Base-by-base conservation (phyloP, 2,329 filamentous ascomycete genomes). In the Hypocrella siamensis region DNA sequence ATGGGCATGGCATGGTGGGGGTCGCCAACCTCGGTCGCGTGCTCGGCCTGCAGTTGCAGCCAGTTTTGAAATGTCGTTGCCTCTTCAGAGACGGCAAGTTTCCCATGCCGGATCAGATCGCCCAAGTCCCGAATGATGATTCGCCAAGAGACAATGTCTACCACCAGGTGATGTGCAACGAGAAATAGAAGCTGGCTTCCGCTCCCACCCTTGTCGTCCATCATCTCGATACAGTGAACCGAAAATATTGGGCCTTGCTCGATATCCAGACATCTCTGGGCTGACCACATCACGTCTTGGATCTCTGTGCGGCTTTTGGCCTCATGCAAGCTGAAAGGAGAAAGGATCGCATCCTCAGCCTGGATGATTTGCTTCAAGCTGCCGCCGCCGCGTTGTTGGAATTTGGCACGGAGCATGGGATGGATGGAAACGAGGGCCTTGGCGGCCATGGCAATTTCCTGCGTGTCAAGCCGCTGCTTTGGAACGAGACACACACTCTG, bases 81-180 rank as follows among this genome's bases (percentile, higher is more conserved):
- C n/a, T n/a, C n/a, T n/a, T n/a, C n/a, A 26, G 25, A 10, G 3
- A 6, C 6, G 14, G 19, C 19, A 19, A 27, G 35, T 18, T 31
- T 32, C 17, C 26, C 28, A 10, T 14, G 17, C 12, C 19, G 51
- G 6, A 63, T 40, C 1, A 57, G 37, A 5, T 48, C 46, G 32
- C 64, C 59, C 0, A 65, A 43, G 28, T 65, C 59, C 22, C 57
- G 51, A 0, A 63, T 40, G 2, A 65, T 44, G 3, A 60, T 48
- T 6, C 57, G 46, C 61, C 61, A 65, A 0, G 58, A 60, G 1
- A 65, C 57, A 4, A 64, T 40, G 31, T 65, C 60, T 12, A 64
- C 49, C 2, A 56, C 48, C 0, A 58, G 41, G 33, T 59, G 56
- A 11, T 58, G 54, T 2, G 45, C 48, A 6, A 47, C 40, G 7